Evolutionary conservation across 176 grass and related monocot genomes (phyloP), one percentile per base, ranked within the genome.

Genomic region (Carex scoparia): DNA sequence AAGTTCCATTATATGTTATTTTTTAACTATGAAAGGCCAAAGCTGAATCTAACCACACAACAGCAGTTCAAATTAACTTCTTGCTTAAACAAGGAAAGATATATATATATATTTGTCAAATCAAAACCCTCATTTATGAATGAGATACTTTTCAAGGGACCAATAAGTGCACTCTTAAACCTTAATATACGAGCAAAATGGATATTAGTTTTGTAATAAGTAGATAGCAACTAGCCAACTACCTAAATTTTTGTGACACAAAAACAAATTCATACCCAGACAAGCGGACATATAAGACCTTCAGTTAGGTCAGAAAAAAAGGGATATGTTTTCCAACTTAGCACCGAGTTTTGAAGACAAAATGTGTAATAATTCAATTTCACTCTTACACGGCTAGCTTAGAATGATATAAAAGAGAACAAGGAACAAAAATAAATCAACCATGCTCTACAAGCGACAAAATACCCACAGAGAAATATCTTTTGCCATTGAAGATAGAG

Each of bases 181-280:
- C 12, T 70, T 70, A 40, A 70, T 8, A 42, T 30, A 76, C 12
- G 23, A 76, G 23, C 11, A 14, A 53, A 32, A 1, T 76, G 27
- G 49, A 55, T 32, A 8, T 46, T 14, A 2, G 27, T 76, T 55
- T 76, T 76, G 72, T 32, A 76, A 31, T 30, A 54, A 76, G 81
- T 56, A 54, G 81, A 69, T 83, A 69, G 61, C 3, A 69, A 67
- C 46, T 4, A 83, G 27, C 44, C 81, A 83, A 69, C 81, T 2
- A 69, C 81, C 63, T 67, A 54, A 83, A 69, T 83, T 69, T 28
- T 69, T 83, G 23, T 53, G 38, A 37, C 32, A 49, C 65, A 65
- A 65, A 46, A 65, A 82, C 53, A 79, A 35, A n/a, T 53, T 35
- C 30, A 35, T 2, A 58, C 13, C 53, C 27, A 37, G 51, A 79